These are phyloP conservation scores for Nakazawaea populi DNA, from an alignment of 805 yeast species.

Conservation along the genomic window DNA sequence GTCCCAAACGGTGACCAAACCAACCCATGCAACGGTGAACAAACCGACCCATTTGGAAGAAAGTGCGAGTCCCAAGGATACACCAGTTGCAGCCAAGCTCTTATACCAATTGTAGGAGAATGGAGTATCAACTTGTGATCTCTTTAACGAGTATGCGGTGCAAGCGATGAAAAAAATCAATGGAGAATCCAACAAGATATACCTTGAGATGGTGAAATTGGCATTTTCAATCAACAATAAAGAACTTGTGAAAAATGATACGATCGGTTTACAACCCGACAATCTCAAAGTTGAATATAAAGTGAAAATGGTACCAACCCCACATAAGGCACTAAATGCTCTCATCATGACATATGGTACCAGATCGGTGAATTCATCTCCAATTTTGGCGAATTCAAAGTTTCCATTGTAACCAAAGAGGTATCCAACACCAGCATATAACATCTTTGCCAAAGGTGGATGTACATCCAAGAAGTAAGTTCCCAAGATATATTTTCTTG, in stretches of 20 bases:
- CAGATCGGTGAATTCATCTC: conserved; percentile 50
- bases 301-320: conserved; percentile 61
- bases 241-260: conserved; percentile 52
- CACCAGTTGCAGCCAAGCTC: conserved; percentile 56
- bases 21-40: conserved; percentile 77
- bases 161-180: conserved; percentile 72
- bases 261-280: conserved; percentile 63
- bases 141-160: conserved; percentile 58
- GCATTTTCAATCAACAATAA: conserved; percentile 63
- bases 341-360: conserved; percentile 70
- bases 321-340: conserved; percentile 59
- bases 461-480: conserved; percentile 67
- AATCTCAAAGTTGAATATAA: conserved; percentile 63
- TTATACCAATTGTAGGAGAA: conserved; percentile 51
- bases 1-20: conserved; percentile 51
- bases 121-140: conserved; percentile 61
- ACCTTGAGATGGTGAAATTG: conserved; percentile 65
- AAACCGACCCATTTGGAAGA: conserved; percentile 84
- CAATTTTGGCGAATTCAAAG: conserved; percentile 62
- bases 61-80: conserved; percentile 67
- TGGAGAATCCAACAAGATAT: conserved; percentile 72
- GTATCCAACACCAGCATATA: conserved; percentile 65
- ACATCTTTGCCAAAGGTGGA: conserved; percentile 76
- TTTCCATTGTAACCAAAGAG: conserved; percentile 69
- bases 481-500: conserved; percentile 68